Evolutionary conservation across 805 yeast species (phyloP).

Genomic region (Scheffersomyces lignosus): DNA sequence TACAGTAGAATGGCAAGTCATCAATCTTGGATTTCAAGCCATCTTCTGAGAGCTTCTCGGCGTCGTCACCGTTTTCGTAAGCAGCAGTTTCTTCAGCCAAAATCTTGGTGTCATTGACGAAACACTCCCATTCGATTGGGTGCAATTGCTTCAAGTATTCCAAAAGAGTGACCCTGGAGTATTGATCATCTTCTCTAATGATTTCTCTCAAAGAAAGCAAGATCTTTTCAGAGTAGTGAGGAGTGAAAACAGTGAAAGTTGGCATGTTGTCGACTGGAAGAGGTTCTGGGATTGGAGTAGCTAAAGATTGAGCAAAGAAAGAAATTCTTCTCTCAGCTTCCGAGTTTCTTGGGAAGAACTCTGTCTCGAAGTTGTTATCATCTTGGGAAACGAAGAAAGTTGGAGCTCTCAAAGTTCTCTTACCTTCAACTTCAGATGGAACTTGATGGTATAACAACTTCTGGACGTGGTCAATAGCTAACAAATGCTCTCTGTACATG

Average conservation of each 20-base stretch:
- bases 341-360: slow-evolving; percentile 94
- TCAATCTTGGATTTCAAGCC: slow-evolving; percentile 81
- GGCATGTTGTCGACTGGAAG: slow-evolving; percentile 99
- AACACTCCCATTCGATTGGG: slow-evolving; percentile 97
- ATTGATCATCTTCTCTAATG: slow-evolving; percentile 95
- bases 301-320: slow-evolving; percentile 97
- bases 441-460: slow-evolving; percentile 97
- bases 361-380: slow-evolving; percentile 91
- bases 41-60: slow-evolving; percentile 49
- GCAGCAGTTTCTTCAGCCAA: slow-evolving; percentile 93
- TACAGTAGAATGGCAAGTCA: slow-evolving; percentile 91
- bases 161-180: slow-evolving; percentile 87
- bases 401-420: slow-evolving; percentile 97
- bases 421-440: slow-evolving; percentile 97
- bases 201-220: slow-evolving; percentile 91
- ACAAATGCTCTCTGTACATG: slow-evolving; percentile 98
- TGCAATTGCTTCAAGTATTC: slow-evolving; percentile 94
- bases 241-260: slow-evolving; percentile 93
- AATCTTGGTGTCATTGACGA: slow-evolving; percentile 93
- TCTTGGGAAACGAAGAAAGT: slow-evolving; percentile 98
- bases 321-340: slow-evolving; percentile 99
- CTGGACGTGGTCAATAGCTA: slow-evolving; percentile 98
- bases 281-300: slow-evolving; percentile 99
- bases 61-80: slow-evolving; percentile 56
- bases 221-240: slow-evolving; percentile 95